Conservation (phyloP, 2,329 filamentous ascomycete genomes). For the Botrytis medusae region DNA sequence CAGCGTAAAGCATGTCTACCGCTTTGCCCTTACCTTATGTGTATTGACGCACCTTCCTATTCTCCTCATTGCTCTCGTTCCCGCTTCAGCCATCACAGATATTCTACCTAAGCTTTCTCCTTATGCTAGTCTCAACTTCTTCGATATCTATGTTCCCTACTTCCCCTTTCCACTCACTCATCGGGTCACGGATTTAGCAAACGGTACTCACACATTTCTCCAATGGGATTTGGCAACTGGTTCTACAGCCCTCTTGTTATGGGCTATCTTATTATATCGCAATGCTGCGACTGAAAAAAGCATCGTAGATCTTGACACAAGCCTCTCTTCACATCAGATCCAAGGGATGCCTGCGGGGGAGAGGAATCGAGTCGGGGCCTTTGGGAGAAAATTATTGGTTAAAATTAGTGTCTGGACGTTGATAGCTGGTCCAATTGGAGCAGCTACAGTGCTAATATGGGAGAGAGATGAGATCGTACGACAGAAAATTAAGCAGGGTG, state of each 20-base stretch:
- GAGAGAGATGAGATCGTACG: constrained; percentile 46
- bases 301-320: constrained; percentile 26
- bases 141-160: constrained; percentile 43
- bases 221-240: constrained; percentile 51
- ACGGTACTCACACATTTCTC: constrained; percentile 48
- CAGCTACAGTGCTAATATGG: constrained; percentile 49
- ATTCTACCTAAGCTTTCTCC: constrained; percentile 40
- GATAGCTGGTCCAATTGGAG: constrained; percentile 47
- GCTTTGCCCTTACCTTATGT: constrained; percentile 44
- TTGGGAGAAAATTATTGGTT: constrained; percentile 34
- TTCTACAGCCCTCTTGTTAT: constrained; percentile 45
- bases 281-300: constrained; percentile 32
- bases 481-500: constrained; percentile 35
- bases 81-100: constrained; percentile 41
- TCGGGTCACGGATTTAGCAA: constrained; percentile 30
- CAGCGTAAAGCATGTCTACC: constrained; percentile 31
- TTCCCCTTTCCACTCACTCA: constrained; percentile 38
- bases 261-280: constrained; percentile 44
- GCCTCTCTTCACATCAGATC: constrained; percentile 25
- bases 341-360: constrained; percentile 26
- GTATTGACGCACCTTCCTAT: constrained; percentile 44
- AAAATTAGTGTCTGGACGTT: constrained; percentile 42
- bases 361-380: constrained; percentile 29
- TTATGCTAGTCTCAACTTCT: constrained; percentile 41
- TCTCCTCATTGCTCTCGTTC: constrained; percentile 44